phyloP scores from a whole-genome alignment of 2,329 filamentous ascomycete genomes.

The Fusarium fujikuroi region DNA sequence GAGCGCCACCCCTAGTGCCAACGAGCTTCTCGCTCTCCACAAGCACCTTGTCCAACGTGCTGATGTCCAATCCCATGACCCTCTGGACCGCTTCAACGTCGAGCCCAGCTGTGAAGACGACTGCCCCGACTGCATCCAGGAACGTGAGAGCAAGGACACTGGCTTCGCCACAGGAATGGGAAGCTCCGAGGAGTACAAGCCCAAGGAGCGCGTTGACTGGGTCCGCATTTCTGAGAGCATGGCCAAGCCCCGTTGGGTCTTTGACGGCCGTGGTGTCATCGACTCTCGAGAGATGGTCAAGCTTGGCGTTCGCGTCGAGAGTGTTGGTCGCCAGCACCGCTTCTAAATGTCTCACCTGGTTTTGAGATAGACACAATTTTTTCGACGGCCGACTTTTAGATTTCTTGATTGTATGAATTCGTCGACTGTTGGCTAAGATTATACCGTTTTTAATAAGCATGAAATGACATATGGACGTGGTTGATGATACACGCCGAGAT shows the following conservation, averaged over 20 bases:
- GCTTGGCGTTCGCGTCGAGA: conserved; percentile 64
- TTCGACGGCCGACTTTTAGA: conserved; percentile 37
- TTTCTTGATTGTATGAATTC: conserved; percentile 44
- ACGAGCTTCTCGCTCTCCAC: conserved; percentile 60
- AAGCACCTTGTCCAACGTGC: conserved; percentile 55
- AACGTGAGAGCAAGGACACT: conserved; percentile 51
- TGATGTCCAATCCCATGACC: conserved; percentile 51
- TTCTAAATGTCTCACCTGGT: conserved; percentile 45
- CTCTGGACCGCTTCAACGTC: conserved; percentile 56
- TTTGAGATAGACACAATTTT: conserved; percentile 15
- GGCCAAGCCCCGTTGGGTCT: conserved; percentile 65
- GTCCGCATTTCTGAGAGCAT: conserved; percentile 60
- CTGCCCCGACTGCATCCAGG: conserved; percentile 63
- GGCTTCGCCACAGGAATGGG: conserved; percentile 57
- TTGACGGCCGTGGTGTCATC: conserved; percentile 66
- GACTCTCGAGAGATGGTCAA: conserved; percentile 59
- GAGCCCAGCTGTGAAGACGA: conserved; percentile 58
- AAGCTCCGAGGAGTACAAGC: conserved; percentile 56
- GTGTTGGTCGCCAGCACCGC: conserved; percentile 60
- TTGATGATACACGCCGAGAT: conserved; percentile 40
- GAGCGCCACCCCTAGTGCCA: conserved; percentile 51
- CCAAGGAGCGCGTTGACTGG: conserved; percentile 64
- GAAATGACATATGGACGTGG: conserved; percentile 45
- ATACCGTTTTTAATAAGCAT: conserved; percentile 49
- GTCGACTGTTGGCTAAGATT: conserved; percentile 42